These are phyloP conservation scores for Umbelopsis vinacea DNA, from an alignment of 192 early-diverging fungal genomes.

Conservation along the genomic window DNA sequence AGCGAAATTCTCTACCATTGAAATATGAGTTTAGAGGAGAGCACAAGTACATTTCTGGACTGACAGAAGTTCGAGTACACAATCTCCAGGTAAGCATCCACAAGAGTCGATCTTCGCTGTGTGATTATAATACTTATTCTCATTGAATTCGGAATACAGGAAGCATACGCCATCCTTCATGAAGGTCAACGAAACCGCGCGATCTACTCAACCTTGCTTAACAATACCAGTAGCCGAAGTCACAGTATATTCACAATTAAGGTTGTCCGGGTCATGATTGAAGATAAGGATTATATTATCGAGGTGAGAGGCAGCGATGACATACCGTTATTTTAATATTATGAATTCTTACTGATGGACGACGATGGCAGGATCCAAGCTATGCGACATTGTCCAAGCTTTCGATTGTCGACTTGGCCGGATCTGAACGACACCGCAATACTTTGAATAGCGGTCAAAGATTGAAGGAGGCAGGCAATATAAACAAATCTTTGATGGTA, in stretches of 20 bases:
- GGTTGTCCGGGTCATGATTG: conserved; percentile 58
- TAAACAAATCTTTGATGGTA: conserved; percentile 73
- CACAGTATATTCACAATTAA: conserved; percentile 73
- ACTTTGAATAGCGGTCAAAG: conserved; percentile 57
- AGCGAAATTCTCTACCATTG: conserved; percentile 38
- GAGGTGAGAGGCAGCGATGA: conserved; percentile 27
- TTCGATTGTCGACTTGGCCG: conserved; percentile 73
- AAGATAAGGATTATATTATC: conserved; percentile 45
- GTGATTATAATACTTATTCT: background rate
- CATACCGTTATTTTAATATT: background rate
- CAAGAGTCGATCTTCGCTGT: background rate
- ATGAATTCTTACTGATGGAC: background rate
- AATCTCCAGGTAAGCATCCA: conserved; percentile 31
- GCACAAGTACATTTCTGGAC: conserved; percentile 65
- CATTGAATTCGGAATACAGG: conserved; percentile 35
- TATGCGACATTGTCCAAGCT: conserved; percentile 52
- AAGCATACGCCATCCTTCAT: conserved; percentile 60
- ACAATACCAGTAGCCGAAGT: conserved; percentile 60
- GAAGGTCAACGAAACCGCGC: conserved; percentile 63
- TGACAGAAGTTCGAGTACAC: conserved; percentile 61
- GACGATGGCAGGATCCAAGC: conserved; percentile 30
- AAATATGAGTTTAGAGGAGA: conserved; percentile 45
- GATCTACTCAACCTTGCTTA: conserved; percentile 60
- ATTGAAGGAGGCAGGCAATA: conserved; percentile 65
- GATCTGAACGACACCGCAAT: conserved; percentile 65